A percentile compares a stretch with the other conserved stretches of the same genome.
These are phyloP conservation scores for Alternaria gansuensis DNA, from an alignment of 2,329 filamentous ascomycete species.

Conservation along the genomic window DNA sequence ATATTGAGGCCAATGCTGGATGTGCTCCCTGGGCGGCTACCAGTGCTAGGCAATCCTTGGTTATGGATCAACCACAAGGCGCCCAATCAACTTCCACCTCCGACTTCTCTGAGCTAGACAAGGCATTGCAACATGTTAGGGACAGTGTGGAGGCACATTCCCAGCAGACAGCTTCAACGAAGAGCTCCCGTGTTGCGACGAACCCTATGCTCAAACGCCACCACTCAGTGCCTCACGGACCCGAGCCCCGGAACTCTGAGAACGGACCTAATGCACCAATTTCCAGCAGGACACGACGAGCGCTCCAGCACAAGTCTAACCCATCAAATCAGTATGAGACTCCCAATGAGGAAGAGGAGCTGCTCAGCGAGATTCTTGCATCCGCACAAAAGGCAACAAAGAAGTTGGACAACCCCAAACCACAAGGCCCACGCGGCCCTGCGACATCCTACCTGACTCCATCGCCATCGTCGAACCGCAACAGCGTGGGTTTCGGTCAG, in stretches of 20 bases:
- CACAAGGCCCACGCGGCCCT: conserved; percentile 64
- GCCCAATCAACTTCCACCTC: conserved; percentile 59
- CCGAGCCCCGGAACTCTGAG: conserved; percentile 66
- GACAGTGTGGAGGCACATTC: conserved; percentile 63
- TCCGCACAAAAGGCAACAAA: conserved; percentile 79
- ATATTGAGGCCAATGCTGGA: conserved; percentile 90
- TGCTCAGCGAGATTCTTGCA: conserved; percentile 86
- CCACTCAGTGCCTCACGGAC: conserved; percentile 56
- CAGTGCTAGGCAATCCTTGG: conserved; percentile 84
- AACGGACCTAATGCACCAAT: conserved; percentile 65
- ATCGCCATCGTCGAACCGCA: conserved; percentile 83
- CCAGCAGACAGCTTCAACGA: conserved; percentile 42
- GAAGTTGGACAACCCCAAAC: conserved; percentile 66
- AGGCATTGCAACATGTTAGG: conserved; percentile 67
- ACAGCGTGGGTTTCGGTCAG: conserved; percentile 76
- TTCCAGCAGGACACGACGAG: conserved; percentile 81
- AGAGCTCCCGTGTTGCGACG: conserved; percentile 53
- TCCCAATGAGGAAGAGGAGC: conserved; percentile 94
- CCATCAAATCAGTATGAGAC: conserved; percentile 89
- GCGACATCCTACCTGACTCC: conserved; percentile 72
- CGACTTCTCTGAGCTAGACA: conserved; percentile 68
- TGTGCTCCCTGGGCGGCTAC: conserved; percentile 84
- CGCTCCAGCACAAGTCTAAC: conserved; percentile 73
- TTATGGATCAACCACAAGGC: conserved; percentile 66
- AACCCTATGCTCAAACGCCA: conserved; percentile 61